Evolutionary conservation across 2,329 filamentous ascomycete genomes (phyloP), one percentile per base, ranked within the genome.

Genomic region (Nectriaceae sp.): DNA sequence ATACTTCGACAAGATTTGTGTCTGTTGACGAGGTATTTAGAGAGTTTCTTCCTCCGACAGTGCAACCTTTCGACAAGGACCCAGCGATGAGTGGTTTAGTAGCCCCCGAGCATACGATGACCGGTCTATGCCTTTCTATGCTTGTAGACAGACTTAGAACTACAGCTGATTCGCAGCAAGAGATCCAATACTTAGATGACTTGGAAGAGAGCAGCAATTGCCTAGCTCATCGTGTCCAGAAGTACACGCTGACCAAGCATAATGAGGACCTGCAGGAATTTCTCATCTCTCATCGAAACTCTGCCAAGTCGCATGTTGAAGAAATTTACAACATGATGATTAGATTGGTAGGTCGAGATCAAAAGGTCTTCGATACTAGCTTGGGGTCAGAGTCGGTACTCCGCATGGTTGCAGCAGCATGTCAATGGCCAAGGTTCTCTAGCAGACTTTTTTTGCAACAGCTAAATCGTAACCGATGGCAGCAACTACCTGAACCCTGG

Each of bases 391-490:
- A 2, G n/a, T 35, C 1, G 6, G 2, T 2, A 31, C 40, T 16
- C 4, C 47, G 1, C 13, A 42, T 47, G 4, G 16, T 51, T 1
- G 4, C 5, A 4, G 42, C 47, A 2, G 29, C 57, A 4, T 18
- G n/a, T 2, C 49, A 43, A 11, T 10, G 38, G 10, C 64, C 70
- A 0, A 58, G 70, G 11, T 11, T 72, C 1, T 67, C 64, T 0
- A 65, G 69, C 0, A 20, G 55, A 0, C 66, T 73, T 13, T 61
- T 75, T 31, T 55, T 76, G 0, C 60, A 64, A 21, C 67, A 63
- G 5, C 65, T 75, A 0, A 61, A 52, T 15, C 59, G 49, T 2
- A 35, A 50, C 0, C 42, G 54, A 3, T 71, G 67, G 66, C n/a
- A 38, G 2, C 21, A 11, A 4, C 58, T 75, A 0, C 50, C 66